Conservation (phyloP, 2,329 filamentous ascomycete genomes). For the Microcyclosporella mali region DNA sequence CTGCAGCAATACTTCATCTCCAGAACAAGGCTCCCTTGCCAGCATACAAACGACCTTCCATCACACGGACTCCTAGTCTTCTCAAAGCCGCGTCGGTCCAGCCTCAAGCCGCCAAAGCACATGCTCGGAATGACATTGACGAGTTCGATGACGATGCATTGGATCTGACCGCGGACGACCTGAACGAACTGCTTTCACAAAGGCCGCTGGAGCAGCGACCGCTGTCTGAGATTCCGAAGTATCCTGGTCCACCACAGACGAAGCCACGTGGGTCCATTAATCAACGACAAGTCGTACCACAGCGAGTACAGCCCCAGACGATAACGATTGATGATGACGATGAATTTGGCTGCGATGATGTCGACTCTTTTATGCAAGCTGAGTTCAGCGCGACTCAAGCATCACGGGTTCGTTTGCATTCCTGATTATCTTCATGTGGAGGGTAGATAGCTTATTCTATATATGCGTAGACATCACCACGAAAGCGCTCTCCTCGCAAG, state of each 20-base stretch:
- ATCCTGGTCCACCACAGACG: conserved; percentile 15
- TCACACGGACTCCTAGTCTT: conserved; percentile 19
- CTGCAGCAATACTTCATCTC: conserved; percentile 24
- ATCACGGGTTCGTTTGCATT: conserved; percentile 35
- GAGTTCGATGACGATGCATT: conserved; percentile 43
- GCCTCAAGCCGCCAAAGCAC: conserved; percentile 6
- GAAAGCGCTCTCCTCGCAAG: conserved; percentile 19
- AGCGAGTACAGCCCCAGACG: background rate
- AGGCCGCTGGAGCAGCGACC: conserved; percentile 17
- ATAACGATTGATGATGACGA: conserved; percentile 53
- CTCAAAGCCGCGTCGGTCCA: conserved; percentile 10
- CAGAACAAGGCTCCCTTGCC: conserved; percentile 30
- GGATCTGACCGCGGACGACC: conserved; percentile 50
- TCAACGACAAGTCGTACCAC: background rate
- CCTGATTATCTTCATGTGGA: conserved; percentile 15
- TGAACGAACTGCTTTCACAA: conserved; percentile 51
- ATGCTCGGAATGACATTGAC: conserved; percentile 29
- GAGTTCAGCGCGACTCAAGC: conserved; percentile 69
- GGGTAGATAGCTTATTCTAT: conserved; percentile 31
- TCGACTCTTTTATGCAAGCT: conserved; percentile 62
- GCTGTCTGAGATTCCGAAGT: conserved; percentile 45
- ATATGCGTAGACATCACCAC: conserved; percentile 22
- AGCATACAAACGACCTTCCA: conserved; percentile 29
- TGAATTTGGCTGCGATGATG: conserved; percentile 62
- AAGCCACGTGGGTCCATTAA: conserved; percentile 9